Percentiles rank a stretch among this genome's conserved stretches.
Evolutionary conservation across 2,329 filamentous ascomycete genomes (phyloP).

Genomic region (Cladophialophora yegresii): DNA sequence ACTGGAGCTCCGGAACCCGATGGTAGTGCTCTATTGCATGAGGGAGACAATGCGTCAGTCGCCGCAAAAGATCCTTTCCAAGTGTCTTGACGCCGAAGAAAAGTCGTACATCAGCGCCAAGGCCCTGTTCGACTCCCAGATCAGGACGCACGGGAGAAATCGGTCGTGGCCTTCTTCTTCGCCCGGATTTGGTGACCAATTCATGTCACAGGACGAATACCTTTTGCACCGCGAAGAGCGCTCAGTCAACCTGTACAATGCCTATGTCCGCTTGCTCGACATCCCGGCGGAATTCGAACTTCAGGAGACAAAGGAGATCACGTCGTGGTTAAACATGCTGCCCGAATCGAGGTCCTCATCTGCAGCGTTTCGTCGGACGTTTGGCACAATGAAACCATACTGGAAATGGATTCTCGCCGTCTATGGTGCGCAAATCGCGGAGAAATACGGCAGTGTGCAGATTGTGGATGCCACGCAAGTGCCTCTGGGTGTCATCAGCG

Average conservation of each 20-base stretch:
- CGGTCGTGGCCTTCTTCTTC: neutral
- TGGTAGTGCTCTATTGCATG: conserved; percentile 53
- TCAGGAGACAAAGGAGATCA: conserved; percentile 39
- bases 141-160: neutral
- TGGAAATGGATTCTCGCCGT: conserved; percentile 49
- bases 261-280: conserved; percentile 41
- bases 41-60: conserved; percentile 46
- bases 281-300: conserved; percentile 42
- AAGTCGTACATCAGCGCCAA: conserved; percentile 16
- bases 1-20: conserved; percentile 54
- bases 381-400: conserved; percentile 45
- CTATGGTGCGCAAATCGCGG: conserved; percentile 46
- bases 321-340: conserved; percentile 23
- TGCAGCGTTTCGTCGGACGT: conserved; percentile 33
- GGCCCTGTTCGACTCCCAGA: conserved; percentile 5
- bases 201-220: conserved; percentile 48
- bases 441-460: conserved; percentile 45
- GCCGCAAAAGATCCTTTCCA: conserved; percentile 41
- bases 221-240: conserved; percentile 42
- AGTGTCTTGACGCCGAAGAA: conserved; percentile 50
- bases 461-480: conserved; percentile 47
- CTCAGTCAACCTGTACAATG: conserved; percentile 38
- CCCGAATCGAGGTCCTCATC: conserved; percentile 17
- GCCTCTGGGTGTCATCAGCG: conserved; percentile 48
- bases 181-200: conserved; percentile 33